Conservation (phyloP, 805 yeast species). For the Wickerhamiella bombiphila region DNA sequence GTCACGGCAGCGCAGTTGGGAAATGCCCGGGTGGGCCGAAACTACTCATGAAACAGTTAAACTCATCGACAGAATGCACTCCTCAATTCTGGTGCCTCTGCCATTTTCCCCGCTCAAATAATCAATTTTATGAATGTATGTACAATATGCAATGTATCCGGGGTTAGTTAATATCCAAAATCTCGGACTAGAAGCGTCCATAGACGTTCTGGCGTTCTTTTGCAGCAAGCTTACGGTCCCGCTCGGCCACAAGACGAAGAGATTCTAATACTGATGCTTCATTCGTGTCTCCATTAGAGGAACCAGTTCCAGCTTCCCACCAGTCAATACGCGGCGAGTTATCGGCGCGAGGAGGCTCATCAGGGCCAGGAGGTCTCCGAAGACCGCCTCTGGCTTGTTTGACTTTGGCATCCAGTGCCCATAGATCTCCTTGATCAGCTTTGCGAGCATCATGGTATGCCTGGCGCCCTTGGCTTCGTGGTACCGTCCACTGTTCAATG, state of each 20-base stretch:
- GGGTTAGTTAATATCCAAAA: too few relatives aligned
- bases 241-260: neutral
- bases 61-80: conserved; percentile 26
- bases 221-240: neutral
- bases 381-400: conserved; percentile 24
- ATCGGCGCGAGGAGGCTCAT: neutral
- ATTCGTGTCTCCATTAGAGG: neutral
- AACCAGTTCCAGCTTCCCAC: neutral
- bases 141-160: too few relatives aligned
- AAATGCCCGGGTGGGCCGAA: conserved; percentile 32
- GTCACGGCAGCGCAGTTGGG: conserved; percentile 31
- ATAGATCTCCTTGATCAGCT: conserved; percentile 66
- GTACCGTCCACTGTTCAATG: conserved; percentile 75
- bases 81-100: conserved; percentile 27
- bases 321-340: neutral
- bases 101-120: conserved; percentile 27
- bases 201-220: neutral
- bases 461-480: conserved; percentile 60
- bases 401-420: conserved; percentile 62
- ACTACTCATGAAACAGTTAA: conserved; percentile 30
- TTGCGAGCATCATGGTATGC: conserved; percentile 85
- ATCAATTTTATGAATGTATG: neutral
- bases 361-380: neutral
- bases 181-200: too few relatives aligned
- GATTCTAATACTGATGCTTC: neutral